These are phyloP conservation scores for Aeschynomene evenia DNA, from an alignment of 306 rosid species.

Conservation along the genomic window DNA sequence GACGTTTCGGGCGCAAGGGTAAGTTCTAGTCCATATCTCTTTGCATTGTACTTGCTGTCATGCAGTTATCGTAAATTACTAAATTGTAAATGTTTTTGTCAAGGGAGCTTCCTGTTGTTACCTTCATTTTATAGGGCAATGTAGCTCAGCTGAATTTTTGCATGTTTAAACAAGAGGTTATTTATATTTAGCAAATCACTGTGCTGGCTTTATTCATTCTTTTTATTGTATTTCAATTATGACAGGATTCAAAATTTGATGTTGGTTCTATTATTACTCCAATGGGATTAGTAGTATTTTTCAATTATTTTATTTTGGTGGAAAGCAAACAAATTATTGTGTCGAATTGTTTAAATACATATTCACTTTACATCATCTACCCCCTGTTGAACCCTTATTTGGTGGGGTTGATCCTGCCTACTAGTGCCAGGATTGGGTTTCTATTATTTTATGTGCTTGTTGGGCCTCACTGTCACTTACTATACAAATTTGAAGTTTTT, in stretches of 20 bases:
- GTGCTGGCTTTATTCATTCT: background rate
- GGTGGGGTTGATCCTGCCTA: background rate
- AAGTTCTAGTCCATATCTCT: slow-evolving; percentile 17
- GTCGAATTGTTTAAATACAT: background rate
- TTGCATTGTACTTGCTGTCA: background rate
- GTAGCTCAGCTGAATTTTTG: slow-evolving; percentile 1
- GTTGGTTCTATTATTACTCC: background rate
- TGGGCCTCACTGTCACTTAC: background rate
- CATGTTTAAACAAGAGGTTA: background rate
- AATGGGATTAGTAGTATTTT: background rate
- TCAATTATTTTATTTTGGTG: too few relatives aligned
- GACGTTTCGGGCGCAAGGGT: slow-evolving; percentile 86
- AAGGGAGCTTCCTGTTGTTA: background rate
- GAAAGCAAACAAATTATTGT: too few relatives aligned
- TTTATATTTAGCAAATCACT: background rate
- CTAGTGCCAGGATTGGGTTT: too few relatives aligned
- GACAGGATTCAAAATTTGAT: background rate
- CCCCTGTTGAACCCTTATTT: background rate
- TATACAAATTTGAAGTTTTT: background rate
- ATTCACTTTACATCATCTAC: background rate
- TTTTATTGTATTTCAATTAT: background rate
- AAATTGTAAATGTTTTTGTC: background rate
- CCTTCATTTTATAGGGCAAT: background rate
- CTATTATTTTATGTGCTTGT: background rate
- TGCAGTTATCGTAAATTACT: too few relatives aligned